Evolutionary conservation across 129 eudicot genomes (phyloP), one percentile per base, ranked within the genome.

Genomic region (Solidago caesia): DNA sequence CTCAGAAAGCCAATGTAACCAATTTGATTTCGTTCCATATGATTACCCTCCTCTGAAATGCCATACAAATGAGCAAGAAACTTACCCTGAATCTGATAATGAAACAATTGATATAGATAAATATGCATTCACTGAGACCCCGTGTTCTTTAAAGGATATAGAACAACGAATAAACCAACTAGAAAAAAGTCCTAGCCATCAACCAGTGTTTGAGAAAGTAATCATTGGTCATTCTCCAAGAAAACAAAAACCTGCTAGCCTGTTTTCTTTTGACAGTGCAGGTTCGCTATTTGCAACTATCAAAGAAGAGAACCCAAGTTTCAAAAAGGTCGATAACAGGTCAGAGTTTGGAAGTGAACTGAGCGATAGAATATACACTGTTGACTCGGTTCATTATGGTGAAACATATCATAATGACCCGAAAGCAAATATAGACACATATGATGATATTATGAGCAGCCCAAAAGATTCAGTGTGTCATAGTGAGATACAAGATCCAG

Each of bases 11-110:
- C 88, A 64, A 12, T 64, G 25, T 76, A 79, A 27, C 47, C 85
- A 47, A 16, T 53, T 49, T 71, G 96, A 87, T 7, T 65, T 70
- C 67, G 79, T 85, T 58, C 67, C 80, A 12, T 79, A 47, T 39
- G 83, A 71, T 3, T 90, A 87, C 78, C 97, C 97, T 4, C 91
- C 87, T 48, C 85, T 92, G 14, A 89, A 80, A 80, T 87, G 94
- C 82, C 68, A 82, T 59, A 8, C 83, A 68, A 83, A 85, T 62
- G 88, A 85, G 72, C 82, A 84, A 42, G 87, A 87, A 61, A 63
- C 16, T 47, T 74, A 79, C 8, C 55, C 71, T 0, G 91, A 87
- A 64, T 76, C 68, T 44, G 93, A 87, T 26, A 74, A 75, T n/a
- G 91, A 85, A 52, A 68, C 68, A 15, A 76, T 80, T 26, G 95